phyloP scores from a whole-genome alignment of 495 filamentous ascomycete genomes.

The Aspergillus panamensis region DNA sequence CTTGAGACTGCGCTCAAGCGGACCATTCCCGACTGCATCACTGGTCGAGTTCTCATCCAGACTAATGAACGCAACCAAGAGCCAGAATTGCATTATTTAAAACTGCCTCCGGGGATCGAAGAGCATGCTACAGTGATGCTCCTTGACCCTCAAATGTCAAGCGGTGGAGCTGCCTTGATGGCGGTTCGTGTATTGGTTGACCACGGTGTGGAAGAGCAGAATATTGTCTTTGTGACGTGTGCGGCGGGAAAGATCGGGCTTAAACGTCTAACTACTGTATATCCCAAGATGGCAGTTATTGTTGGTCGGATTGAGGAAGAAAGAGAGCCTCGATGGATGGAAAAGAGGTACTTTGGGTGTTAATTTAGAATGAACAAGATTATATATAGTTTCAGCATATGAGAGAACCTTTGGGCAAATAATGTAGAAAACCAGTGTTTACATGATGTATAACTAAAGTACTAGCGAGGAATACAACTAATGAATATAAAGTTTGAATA shows the following conservation, averaged over 20 bases:
- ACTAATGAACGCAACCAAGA: slow-evolving; percentile 79
- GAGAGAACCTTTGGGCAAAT: neutral
- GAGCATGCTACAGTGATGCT: slow-evolving; percentile 76
- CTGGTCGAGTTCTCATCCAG: slow-evolving; percentile 85
- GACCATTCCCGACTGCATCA: slow-evolving; percentile 87
- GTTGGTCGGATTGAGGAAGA: slow-evolving; percentile 75
- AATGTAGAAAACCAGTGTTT: no score
- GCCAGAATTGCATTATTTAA: slow-evolving; percentile 86
- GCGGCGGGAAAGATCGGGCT: slow-evolving; percentile 77
- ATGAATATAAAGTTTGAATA: no score
- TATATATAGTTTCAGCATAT: slow-evolving; percentile 4
- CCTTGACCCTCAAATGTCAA: slow-evolving; percentile 90
- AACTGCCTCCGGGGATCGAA: slow-evolving; percentile 66
- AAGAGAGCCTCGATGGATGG: slow-evolving; percentile 76
- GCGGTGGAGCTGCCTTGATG: slow-evolving; percentile 92
- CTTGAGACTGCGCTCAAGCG: slow-evolving; percentile 85
- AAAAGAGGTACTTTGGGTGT: slow-evolving; percentile 76
- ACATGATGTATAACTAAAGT: no score
- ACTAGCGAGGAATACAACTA: no score
- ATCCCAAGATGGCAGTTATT: slow-evolving; percentile 78
- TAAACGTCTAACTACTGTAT: slow-evolving; percentile 79
- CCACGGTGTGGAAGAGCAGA: slow-evolving; percentile 82
- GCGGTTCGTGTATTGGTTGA: slow-evolving; percentile 91
- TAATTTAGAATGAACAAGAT: slow-evolving; percentile 24
- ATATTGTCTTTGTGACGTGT: slow-evolving; percentile 86